Conservation (phyloP, 2,329 filamentous ascomycete genomes). For the Pochonia chlamydosporia region DNA sequence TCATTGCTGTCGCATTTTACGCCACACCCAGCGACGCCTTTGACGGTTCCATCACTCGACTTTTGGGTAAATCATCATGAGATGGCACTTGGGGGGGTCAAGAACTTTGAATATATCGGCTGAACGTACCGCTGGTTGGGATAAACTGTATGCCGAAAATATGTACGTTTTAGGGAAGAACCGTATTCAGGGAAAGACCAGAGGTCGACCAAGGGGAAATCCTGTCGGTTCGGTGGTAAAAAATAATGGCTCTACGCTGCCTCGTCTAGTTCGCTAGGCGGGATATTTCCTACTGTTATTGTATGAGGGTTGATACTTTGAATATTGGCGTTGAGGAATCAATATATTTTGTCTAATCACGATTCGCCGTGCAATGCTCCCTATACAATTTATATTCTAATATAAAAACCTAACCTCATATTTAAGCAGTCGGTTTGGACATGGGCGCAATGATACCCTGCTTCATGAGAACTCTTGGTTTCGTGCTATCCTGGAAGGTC, state of each 20-base stretch:
- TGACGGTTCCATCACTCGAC: constrained; percentile 18
- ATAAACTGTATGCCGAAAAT: too few relatives aligned
- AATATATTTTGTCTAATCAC: background rate
- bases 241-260: background rate
- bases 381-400: background rate
- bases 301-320: background rate
- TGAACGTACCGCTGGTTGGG: background rate
- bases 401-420: background rate
- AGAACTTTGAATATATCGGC: background rate
- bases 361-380: background rate
- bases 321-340: background rate
- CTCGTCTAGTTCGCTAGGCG: background rate
- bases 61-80: background rate
- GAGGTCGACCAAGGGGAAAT: background rate
- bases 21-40: constrained; percentile 45
- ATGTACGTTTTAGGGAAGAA: background rate
- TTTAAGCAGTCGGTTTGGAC: constrained; percentile 60
- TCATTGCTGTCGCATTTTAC: constrained; percentile 57
- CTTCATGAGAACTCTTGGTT: constrained; percentile 85
- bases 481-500: constrained; percentile 82
- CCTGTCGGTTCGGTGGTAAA: background rate
- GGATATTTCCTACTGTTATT: background rate
- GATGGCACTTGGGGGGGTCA: background rate
- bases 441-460: constrained; percentile 86
- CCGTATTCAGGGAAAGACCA: too few relatives aligned